Base-by-base conservation (phyloP, 2,329 filamentous ascomycete genomes). In the Clonostachys rosea region DNA sequence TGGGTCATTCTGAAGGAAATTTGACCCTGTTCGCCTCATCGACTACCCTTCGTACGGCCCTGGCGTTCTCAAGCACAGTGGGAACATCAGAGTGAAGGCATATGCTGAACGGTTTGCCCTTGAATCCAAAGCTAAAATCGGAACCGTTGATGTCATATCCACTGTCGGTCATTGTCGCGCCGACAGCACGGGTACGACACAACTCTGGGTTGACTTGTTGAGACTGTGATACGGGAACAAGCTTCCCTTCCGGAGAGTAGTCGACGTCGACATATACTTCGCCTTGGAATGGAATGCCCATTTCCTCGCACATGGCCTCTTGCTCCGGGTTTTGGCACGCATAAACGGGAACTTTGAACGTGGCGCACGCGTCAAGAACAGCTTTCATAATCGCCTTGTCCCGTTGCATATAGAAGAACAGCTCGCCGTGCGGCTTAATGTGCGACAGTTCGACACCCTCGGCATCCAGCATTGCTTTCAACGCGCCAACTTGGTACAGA, bases 401-500 rank as follows among this genome's bases (percentile, higher is more conserved):
- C 14, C 49, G 42, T 42, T 60, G 59, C 54, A 65, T 59, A 41
- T 58, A 61, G 37, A 63, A 63, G 56, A 81, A 84, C 2, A 84
- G 66, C 18, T 78, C 71, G 5, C 80, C 79, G 47, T 85, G 81
- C 3, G 81, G 79, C 58, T 83, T 86, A 39, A 86, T 75, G 53
- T 86, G 83, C 53, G 81, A 71, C 24, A 86, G 60, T 13, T 68
- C 63, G 7, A 84, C 62, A 13, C 68, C 71, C 54, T 84, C 81
- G 0, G 71, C 71, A 34, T 79, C 73, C 3, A 86, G 65, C 50
- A 85, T 80, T 2, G 66, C 81, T 50, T 79, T 74, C 3, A 86
- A 65, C 0, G 82, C 80, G 3, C 83, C 83, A 34, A 86, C 74
- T 56, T 86, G 83, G 60, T 86, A 86, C 34, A 81, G 62, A 1